phyloP scores from a whole-genome alignment of 192 early-diverging fungal genomes.

The Backusella psychrophila region DNA sequence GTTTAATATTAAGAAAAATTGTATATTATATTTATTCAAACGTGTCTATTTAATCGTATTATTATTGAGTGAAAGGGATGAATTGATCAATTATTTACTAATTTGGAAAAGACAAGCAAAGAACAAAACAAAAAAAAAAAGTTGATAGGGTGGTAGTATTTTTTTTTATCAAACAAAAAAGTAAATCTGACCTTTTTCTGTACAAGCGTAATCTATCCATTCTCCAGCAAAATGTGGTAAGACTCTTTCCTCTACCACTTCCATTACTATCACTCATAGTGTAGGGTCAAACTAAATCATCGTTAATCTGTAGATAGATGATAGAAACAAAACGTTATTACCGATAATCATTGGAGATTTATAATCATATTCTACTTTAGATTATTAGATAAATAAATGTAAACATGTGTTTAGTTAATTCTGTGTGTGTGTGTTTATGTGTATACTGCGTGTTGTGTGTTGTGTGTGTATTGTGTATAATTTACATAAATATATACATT shows the following conservation, averaged over 20 bases:
- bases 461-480: slow-evolving; percentile 2
- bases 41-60: background rate
- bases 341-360: background rate
- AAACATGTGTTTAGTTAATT: background rate
- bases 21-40: background rate
- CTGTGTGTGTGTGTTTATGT: background rate
- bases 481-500: slow-evolving; percentile 10
- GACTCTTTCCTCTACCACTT: background rate
- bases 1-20: background rate
- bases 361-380: background rate
- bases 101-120: background rate
- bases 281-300: background rate
- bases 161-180: background rate
- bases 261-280: background rate
- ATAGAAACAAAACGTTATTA: background rate
- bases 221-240: background rate
- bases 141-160: background rate
- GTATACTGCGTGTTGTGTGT: background rate
- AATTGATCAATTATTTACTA: background rate
- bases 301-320: background rate
- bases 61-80: background rate
- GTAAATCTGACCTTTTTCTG: background rate
- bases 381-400: background rate
- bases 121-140: background rate
- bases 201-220: slow-evolving; percentile 2